Evolutionary conservation across 345 rosid genomes (phyloP), one percentile per base, ranked within the genome.

Genomic region (Geranium brycei): DNA sequence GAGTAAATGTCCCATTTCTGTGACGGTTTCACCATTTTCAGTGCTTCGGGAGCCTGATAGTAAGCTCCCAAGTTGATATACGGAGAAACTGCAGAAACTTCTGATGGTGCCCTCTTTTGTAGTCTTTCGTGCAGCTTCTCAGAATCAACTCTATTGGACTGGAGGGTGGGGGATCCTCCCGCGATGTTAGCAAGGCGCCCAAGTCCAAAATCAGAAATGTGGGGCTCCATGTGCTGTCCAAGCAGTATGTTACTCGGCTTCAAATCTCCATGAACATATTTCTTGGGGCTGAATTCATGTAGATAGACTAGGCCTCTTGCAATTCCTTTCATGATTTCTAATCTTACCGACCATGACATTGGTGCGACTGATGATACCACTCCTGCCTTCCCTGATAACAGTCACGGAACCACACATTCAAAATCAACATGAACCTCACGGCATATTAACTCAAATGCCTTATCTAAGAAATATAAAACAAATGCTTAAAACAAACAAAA

Each of bases 1-100:
- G 97, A 90, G 83, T 90, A 93, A 3, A 90, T 82, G 75, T 93
- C 99, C 99, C 99, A 93, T 73, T 88, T 93, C 71, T 93, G 97
- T 3, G 99, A 93, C 16, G 96, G 96, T 75, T 90, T 93, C 62
- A 90, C 80, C 59, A 77, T 79, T 77, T 88, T 93, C 61, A 82
- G 73, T 51, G 91, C 86, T 79, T 93, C 96, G 0, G 97, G 97
- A 58, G 97, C 97, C 73, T 85, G 95, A 73, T 93, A 93, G 62
- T 78, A 78, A 7, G 90, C 82, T 32, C 81, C 86, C 75, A 80
- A 65, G 70, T 78, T 82, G 15, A 69, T 55, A 31, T 87, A 76
- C 7, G 86, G 80, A 64, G 69, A 68, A 58, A 80, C 59, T 3
- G 83, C 65, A 0, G 82, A 75, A 73, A 81, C 73, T 58, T 93